These are phyloP conservation scores for Phytopythium delawarense DNA, from an alignment of 352 stramenopile species.

Conservation along the genomic window DNA sequence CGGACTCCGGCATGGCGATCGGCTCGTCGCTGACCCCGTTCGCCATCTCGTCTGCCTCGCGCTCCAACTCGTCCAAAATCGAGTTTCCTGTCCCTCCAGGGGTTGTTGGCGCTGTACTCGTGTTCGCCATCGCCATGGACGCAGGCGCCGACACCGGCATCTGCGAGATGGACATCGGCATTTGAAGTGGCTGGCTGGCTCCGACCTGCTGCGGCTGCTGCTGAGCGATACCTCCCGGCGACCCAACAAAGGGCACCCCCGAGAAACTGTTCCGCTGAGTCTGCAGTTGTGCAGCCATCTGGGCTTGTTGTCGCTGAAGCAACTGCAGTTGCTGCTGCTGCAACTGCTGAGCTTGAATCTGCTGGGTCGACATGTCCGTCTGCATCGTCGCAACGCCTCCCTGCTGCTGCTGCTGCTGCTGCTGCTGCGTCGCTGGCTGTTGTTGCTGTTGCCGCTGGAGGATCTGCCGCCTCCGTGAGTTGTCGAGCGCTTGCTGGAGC, in stretches of 20 bases:
- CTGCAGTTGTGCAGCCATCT: conserved; percentile 71
- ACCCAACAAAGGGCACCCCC: conserved; percentile 50
- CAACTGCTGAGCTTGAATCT: conserved; percentile 43
- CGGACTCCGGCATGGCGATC: conserved; percentile 77
- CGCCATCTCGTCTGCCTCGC: conserved; percentile 85
- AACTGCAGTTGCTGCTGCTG: conserved; percentile 60
- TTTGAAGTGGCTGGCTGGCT: conserved; percentile 49
- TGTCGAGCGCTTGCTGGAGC: conserved; percentile 82
- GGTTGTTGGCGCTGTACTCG: conserved; percentile 11
- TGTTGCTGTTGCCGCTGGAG: conserved; percentile 58
- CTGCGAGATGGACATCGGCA: conserved; percentile 45
- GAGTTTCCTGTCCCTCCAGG: conserved; percentile 33
- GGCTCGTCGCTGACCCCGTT: conserved; percentile 78
- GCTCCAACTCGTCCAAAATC: conserved; percentile 84
- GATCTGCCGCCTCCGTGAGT: conserved; percentile 74
- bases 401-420: conserved; percentile 32
- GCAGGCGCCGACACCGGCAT: conserved; percentile 20
- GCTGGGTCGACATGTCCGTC: conserved; percentile 21
- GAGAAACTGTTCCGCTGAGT: conserved; percentile 61
- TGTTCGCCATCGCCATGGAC: conserved; percentile 15
- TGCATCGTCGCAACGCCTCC: conserved; percentile 16
- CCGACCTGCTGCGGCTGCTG: conserved; percentile 24
- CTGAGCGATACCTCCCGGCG: conserved; percentile 29
- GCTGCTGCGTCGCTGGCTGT: conserved; percentile 14
- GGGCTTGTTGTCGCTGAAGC: conserved; percentile 63